Conservation (phyloP, 2,329 filamentous ascomycete genomes). For the Colletotrichum costaricense region DNA sequence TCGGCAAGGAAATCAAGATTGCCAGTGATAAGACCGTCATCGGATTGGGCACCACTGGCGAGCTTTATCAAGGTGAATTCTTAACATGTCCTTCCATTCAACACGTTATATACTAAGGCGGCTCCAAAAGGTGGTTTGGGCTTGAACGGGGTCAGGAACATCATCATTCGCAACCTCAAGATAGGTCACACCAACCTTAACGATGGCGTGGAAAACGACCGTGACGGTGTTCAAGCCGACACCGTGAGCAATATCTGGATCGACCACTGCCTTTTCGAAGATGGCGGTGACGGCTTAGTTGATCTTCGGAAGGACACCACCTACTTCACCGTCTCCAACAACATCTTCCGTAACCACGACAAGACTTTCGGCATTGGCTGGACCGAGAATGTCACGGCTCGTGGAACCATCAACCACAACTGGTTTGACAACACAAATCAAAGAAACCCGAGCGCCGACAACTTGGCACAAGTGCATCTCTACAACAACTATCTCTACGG, state of each 20-base stretch:
- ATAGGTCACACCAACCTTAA: constrained; percentile 26
- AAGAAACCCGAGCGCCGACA: constrained; percentile 35
- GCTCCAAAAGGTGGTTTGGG: constrained; percentile 30
- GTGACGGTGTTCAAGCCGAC: constrained; percentile 34
- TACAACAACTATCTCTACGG: constrained; percentile 37
- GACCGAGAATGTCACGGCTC: constrained; percentile 35
- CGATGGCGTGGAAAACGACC: constrained; percentile 27
- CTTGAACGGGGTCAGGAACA: constrained; percentile 32
- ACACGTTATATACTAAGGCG: neutral
- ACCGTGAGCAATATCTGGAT: constrained; percentile 37
- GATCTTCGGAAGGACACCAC: constrained; percentile 36
- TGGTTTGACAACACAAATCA: constrained; percentile 36
- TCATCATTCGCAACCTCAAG: constrained; percentile 38
- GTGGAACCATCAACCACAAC: constrained; percentile 36
- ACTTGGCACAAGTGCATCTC: constrained; percentile 32
- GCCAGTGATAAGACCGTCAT: constrained; percentile 39
- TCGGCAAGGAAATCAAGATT: constrained; percentile 39
- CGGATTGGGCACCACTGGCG: constrained; percentile 33
- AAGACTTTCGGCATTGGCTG: constrained; percentile 38
- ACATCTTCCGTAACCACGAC: constrained; percentile 37
- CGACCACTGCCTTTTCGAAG: constrained; percentile 35
- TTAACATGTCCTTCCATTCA: accelerated
- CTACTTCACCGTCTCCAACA: constrained; percentile 38
- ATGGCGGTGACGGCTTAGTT: constrained; percentile 34
- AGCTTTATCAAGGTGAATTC: constrained; percentile 24